phyloP scores from a whole-genome alignment of 306 rosid species.

The Vigna mungo region DNA sequence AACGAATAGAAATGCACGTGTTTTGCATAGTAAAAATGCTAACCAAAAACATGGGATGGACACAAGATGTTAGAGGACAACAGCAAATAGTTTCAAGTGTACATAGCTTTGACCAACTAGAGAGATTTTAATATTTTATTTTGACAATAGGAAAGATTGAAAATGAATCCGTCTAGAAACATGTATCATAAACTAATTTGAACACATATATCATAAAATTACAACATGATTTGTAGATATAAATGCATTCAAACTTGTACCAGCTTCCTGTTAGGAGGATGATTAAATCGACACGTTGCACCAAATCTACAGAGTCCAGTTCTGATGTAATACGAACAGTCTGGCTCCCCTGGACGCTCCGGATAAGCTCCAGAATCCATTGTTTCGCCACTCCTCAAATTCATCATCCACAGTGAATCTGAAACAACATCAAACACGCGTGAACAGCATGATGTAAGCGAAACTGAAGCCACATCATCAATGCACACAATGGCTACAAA shows the following conservation, averaged over 20 bases:
- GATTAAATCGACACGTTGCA: slow-evolving; percentile 86
- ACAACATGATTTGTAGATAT: slow-evolving; percentile 28
- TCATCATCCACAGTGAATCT: slow-evolving; percentile 87
- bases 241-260: slow-evolving; percentile 54
- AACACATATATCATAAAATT: slow-evolving; percentile 15
- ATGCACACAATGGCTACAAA: neutral
- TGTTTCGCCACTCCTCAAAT: slow-evolving; percentile 71
- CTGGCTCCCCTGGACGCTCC: slow-evolving; percentile 84
- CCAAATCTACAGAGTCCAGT: slow-evolving; percentile 97
- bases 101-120: neutral
- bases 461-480: slow-evolving; percentile 16
- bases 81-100: slow-evolving; percentile 20
- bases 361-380: slow-evolving; percentile 86
- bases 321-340: slow-evolving; percentile 92
- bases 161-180: slow-evolving; percentile 26
- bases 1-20: slow-evolving; percentile 11
- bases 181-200: slow-evolving; percentile 16
- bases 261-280: slow-evolving; percentile 91
- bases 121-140: slow-evolving; percentile 2
- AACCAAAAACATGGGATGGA: neutral
- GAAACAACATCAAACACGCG: slow-evolving; percentile 45
- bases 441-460: slow-evolving; percentile 24
- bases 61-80: slow-evolving; percentile 17
- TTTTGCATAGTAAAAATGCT: slow-evolving; percentile 10
- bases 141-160: slow-evolving; percentile 18